Percentiles rank a stretch among this genome's conserved stretches.
These are phyloP conservation scores for Citrus trifoliata DNA, from an alignment of 345 rosid species.

Conservation along the genomic window DNA sequence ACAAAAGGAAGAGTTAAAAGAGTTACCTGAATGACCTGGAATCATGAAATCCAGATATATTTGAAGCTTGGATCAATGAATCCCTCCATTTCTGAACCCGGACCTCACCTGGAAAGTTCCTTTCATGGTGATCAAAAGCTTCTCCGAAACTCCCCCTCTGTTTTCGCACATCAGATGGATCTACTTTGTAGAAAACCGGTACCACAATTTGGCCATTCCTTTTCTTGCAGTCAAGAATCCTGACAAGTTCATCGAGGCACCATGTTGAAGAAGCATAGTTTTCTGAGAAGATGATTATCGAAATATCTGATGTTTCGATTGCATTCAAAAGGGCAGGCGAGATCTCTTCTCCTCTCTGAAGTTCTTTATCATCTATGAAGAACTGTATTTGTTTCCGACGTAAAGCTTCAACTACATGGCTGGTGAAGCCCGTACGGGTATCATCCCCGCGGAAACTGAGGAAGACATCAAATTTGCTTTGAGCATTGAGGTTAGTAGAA, in stretches of 20 bases:
- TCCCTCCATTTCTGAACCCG: not conserved
- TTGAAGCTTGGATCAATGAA: not conserved
- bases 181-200: slow-evolving; percentile 2
- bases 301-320: not conserved
- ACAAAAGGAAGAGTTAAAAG: not conserved
- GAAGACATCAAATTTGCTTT: not conserved
- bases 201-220: not conserved
- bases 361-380: not conserved
- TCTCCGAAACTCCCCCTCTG: not conserved
- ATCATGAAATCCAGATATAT: not conserved
- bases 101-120: not conserved
- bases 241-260: slow-evolving; percentile 3
- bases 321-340: not conserved
- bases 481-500: too few species aligned
- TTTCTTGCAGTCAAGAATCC: not conserved
- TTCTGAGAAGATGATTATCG: not conserved
- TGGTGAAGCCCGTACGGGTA: not conserved
- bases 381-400: not conserved
- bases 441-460: slow-evolving; percentile 2
- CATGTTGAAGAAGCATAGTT: not conserved
- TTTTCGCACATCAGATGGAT: not conserved
- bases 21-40: not conserved
- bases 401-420: not conserved
- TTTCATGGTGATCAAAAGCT: not conserved
- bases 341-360: not conserved